Conservation (phyloP, 352 stramenopile genomes). For the Phytopythium helicoides region DNA sequence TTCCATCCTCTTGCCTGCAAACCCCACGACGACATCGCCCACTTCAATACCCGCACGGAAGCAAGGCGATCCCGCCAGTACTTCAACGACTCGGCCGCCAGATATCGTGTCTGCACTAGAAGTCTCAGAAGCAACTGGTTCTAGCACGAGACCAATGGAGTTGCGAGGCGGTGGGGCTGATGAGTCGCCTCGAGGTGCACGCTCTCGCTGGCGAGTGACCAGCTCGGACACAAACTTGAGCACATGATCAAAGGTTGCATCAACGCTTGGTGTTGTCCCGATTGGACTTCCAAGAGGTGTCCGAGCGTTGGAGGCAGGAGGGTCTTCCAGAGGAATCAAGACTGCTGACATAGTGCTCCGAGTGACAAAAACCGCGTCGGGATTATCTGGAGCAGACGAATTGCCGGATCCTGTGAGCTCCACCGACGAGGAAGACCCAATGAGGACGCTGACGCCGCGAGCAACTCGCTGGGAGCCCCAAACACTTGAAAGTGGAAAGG, state of each 20-base stretch:
- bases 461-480: slow-evolving; percentile 42
- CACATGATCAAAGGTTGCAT: slow-evolving; percentile 16
- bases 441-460: slow-evolving; percentile 45
- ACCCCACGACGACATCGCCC: slow-evolving; percentile 50
- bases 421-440: slow-evolving; percentile 35
- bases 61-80: slow-evolving; percentile 46
- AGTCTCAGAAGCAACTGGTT: slow-evolving; percentile 19
- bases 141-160: slow-evolving; percentile 50
- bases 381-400: not conserved
- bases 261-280: too few species aligned
- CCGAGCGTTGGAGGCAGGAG: not conserved
- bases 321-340: slow-evolving; percentile 25
- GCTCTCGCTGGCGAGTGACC: slow-evolving; percentile 39
- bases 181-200: slow-evolving; percentile 26
- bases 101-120: not conserved
- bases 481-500: slow-evolving; percentile 36
- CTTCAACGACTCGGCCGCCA: slow-evolving; percentile 44
- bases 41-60: slow-evolving; percentile 49
- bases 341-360: slow-evolving; percentile 53
- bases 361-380: slow-evolving; percentile 18
- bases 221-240: slow-evolving; percentile 41
- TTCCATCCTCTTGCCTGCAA: slow-evolving; percentile 43
- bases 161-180: slow-evolving; percentile 33
- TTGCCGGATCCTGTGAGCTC: slow-evolving; percentile 20
- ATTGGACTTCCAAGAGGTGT: not conserved